These are phyloP conservation scores for Ephemerocybe angulata DNA, from an alignment of 768 basidiomycete genomes.

Conservation along the genomic window DNA sequence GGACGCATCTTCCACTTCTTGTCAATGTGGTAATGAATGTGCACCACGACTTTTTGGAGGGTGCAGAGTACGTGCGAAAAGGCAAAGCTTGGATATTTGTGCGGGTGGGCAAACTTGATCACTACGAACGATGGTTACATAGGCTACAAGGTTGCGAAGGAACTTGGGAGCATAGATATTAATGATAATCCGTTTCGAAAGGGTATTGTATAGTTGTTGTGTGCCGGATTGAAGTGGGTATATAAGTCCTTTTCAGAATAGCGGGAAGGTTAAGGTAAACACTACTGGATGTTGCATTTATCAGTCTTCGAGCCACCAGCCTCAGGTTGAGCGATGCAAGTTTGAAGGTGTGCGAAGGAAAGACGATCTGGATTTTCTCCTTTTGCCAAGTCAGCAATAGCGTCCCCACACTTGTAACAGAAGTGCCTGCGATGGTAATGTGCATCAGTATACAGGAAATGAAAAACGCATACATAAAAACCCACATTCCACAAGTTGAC, in stretches of 20 bases:
- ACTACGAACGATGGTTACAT: not conserved
- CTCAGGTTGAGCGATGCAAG: not conserved
- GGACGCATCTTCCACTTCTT: no score
- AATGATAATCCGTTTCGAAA: no score
- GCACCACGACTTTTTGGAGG: no score
- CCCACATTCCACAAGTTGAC: not conserved
- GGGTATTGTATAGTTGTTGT: no score
- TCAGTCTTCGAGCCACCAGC: not conserved
- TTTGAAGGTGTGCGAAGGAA: not conserved
- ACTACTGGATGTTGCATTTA: not conserved
- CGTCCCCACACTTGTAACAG: slow-evolving; percentile 7
- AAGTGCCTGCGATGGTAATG: slow-evolving; percentile 5
- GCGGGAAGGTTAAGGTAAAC: no score
- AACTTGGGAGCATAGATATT: no score
- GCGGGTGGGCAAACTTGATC: not conserved
- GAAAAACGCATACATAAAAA: not conserved
- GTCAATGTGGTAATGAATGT: no score
- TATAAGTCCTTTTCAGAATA: no score
- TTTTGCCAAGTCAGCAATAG: slow-evolving; percentile 2
- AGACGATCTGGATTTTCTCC: not conserved
- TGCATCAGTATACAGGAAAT: not conserved
- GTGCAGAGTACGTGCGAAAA: no score
- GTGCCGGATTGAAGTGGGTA: no score
- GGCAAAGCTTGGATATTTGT: not conserved
- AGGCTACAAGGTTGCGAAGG: not conserved